A percentile compares a stretch with the other conserved stretches of the same genome.
These are phyloP conservation scores for Psidium guajava DNA, from an alignment of 345 rosid species.

Conservation along the genomic window DNA sequence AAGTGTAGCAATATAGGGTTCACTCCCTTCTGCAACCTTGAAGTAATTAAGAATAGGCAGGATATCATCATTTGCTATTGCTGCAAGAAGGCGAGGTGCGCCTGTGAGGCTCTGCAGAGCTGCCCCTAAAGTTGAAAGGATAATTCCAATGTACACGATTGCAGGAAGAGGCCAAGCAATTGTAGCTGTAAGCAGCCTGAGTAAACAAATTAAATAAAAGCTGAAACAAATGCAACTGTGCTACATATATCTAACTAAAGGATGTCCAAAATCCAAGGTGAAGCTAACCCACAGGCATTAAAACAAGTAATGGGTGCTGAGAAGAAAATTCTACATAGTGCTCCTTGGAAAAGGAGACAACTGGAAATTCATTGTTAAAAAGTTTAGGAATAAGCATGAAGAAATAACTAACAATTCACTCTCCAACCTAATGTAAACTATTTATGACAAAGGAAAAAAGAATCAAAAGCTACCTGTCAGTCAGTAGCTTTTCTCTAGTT, in stretches of 20 bases:
- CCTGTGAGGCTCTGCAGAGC: constrained; percentile 98
- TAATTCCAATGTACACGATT: constrained; percentile 75
- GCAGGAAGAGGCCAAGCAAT: constrained; percentile 95
- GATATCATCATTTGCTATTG: constrained; percentile 98
- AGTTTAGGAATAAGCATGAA: background rate
- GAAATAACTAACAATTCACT: background rate
- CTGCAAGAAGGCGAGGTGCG: constrained; percentile 98
- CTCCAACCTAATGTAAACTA: background rate
- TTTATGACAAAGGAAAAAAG: background rate
- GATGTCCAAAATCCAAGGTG: background rate
- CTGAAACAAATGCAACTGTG: background rate
- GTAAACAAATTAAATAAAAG: constrained; percentile 9
- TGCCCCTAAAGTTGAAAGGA: constrained; percentile 97
- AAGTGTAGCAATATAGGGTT: constrained; percentile 84
- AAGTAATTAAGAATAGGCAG: constrained; percentile 94
- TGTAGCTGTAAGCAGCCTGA: constrained; percentile 91
- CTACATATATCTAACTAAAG: background rate
- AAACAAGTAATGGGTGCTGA: background rate
- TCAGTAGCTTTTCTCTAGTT: constrained; percentile 76
- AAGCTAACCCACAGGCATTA: background rate
- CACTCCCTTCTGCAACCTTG: constrained; percentile 79
- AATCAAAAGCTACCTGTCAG: constrained; percentile 54
- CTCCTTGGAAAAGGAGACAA: background rate
- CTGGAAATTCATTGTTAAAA: background rate
- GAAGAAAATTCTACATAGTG: background rate